Evolutionary conservation across 177 flowering plant genomes (phyloP), one percentile per base, ranked within the genome.

Genomic region (Vitis hybrid): DNA sequence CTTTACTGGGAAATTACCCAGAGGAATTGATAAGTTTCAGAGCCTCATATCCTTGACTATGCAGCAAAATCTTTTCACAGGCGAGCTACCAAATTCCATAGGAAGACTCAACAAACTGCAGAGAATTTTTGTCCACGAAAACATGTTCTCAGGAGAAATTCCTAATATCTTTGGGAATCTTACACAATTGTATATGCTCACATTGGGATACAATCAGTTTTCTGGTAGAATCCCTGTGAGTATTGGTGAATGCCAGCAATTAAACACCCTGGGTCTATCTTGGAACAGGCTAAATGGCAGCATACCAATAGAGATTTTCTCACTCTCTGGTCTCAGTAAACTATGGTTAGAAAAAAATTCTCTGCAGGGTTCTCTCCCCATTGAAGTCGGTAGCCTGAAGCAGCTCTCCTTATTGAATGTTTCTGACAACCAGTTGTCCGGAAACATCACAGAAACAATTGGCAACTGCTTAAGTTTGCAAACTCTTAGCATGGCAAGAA

Each of bases 11-110:
- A 34, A 54, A 51, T 65, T 77, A 19, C 73, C 70, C 15, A 19
- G 11, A 30, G 70, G 60, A 49, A 52, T 75, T 3, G 70, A 51
- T 0, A 71, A 59, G 21, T 64, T 49, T 6, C 69, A 57, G 11
- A 74, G 71, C 58, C 72, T 78, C 61, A 64, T 62, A 10, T 15
- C 63, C 9, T 50, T 78, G 15, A 32, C 69, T 10, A 15, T 78
- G 1, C 18, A 62, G 17, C 11, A 64, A 3, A 74, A 74, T 32
- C n/a, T 2, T 48, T 64, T 74, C 32, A 48, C 62, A 4, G 75
- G 75, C 2, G 17, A 50, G 8, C 1, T 72, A 6, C 79, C 79
- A 7, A 34, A 2, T 2, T 17, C 67, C 51, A 50, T 75, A 11
- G 74, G 69, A 52, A 34, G 3, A 23, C 26, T 23, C 3, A 23